Conservation (phyloP, 2,329 filamentous ascomycete species). For the Cordyceps tenuipes region DNA sequence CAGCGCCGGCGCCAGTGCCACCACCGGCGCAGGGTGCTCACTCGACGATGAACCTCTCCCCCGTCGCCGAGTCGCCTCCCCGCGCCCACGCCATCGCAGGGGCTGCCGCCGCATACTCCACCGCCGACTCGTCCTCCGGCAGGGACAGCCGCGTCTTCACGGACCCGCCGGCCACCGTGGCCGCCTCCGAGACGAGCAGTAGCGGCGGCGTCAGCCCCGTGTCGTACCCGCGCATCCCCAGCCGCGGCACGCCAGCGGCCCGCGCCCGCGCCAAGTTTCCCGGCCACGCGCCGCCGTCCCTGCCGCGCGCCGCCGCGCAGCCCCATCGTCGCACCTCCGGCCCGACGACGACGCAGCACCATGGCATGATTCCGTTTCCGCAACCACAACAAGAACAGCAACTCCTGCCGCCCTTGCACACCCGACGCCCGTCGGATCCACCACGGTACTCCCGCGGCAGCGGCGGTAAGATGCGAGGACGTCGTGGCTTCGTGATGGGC, state of each 20-base stretch:
- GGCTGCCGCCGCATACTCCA: neutral
- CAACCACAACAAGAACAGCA: neutral
- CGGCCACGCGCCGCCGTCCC: constrained; percentile 21
- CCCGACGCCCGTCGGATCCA: neutral
- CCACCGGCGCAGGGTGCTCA: constrained; percentile 14
- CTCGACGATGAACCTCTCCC: constrained; percentile 32
- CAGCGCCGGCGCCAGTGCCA: constrained; percentile 7
- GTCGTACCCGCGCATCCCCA: constrained; percentile 23
- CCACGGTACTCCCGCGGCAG: constrained; percentile 6
- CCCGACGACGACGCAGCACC: constrained; percentile 27
- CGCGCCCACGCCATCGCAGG: constrained; percentile 8
- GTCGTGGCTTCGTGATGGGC: neutral
- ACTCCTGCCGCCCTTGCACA: neutral
- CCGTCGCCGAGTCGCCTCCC: constrained; percentile 39
- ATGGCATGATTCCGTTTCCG: constrained; percentile 8
- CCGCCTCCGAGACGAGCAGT: neutral
- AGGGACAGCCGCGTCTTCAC: neutral
- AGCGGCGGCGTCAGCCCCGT: neutral
- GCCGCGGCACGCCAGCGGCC: constrained; percentile 11
- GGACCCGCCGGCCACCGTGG: neutral
- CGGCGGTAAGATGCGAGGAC: neutral
- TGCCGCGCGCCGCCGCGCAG: constrained; percentile 23
- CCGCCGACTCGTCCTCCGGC: too few relatives aligned
- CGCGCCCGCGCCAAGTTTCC: neutral
- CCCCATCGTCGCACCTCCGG: constrained; percentile 29